Evolutionary conservation across 768 basidiomycete genomes (phyloP).

Genomic region (Paxillus rubicundulus): DNA sequence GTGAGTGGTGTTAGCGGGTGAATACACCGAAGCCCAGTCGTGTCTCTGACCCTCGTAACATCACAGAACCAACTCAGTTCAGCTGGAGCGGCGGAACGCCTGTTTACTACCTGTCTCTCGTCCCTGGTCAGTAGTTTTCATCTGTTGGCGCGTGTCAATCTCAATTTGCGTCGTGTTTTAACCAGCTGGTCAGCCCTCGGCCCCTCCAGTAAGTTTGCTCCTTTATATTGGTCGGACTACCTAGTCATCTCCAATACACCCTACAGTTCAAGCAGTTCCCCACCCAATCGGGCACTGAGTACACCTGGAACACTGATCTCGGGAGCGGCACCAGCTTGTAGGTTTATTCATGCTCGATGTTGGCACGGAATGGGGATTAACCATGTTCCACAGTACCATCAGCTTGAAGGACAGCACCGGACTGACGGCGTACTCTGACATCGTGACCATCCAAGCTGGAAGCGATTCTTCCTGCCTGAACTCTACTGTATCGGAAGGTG

Average conservation of each 20-base stretch:
- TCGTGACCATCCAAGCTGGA: slow-evolving; percentile 42
- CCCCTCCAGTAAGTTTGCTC: slow-evolving; percentile 44
- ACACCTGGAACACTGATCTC: slow-evolving; percentile 59
- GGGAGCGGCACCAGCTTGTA: slow-evolving; percentile 46
- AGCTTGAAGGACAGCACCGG: slow-evolving; percentile 61
- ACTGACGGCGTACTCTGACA: slow-evolving; percentile 47
- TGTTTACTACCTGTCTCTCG: slow-evolving; percentile 59
- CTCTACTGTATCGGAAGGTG: slow-evolving; percentile 14
- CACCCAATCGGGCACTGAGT: slow-evolving; percentile 36
- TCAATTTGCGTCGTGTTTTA: not conserved
- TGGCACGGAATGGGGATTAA: not conserved
- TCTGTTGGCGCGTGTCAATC: not conserved
- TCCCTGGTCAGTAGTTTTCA: slow-evolving; percentile 50
- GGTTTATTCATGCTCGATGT: slow-evolving; percentile 12
- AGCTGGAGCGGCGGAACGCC: slow-evolving; percentile 48
- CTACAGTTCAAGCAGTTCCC: slow-evolving; percentile 55
- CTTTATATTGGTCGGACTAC: not conserved
- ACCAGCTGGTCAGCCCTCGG: slow-evolving; percentile 52
- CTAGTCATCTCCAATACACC: slow-evolving; percentile 4
- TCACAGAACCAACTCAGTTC: slow-evolving; percentile 57
- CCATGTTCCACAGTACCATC: slow-evolving; percentile 41
- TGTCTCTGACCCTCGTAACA: slow-evolving; percentile 3
- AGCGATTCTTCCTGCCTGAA: slow-evolving; percentile 32
- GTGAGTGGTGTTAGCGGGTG: slow-evolving; percentile 34
- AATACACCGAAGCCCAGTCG: not conserved